Evolutionary conservation across 169 alveolate genomes (phyloP).

Genomic region (Plasmodium relictum): DNA sequence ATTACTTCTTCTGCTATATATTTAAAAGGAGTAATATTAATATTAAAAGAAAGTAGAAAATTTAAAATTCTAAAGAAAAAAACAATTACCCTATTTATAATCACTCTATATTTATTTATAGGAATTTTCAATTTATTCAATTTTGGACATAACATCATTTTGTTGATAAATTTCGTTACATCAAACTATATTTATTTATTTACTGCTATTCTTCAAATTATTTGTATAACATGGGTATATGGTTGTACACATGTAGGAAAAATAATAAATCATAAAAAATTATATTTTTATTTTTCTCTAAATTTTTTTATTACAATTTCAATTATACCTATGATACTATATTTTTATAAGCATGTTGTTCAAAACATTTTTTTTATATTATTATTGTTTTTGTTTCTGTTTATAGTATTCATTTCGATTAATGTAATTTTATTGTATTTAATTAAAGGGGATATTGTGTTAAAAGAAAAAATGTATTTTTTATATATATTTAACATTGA

Average conservation of each 20-base stretch:
- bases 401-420: constrained; percentile 9
- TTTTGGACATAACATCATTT: constrained; percentile 8
- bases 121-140: constrained; percentile 11
- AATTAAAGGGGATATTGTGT: background rate
- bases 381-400: background rate
- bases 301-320: constrained; percentile 7
- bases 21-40: constrained; percentile 53
- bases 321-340: constrained; percentile 5
- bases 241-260: constrained; percentile 4
- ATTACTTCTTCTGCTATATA: constrained; percentile 44
- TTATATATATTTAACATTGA: constrained; percentile 39
- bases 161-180: constrained; percentile 4
- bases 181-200: constrained; percentile 40
- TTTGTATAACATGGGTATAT: constrained; percentile 61
- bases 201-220: constrained; percentile 20
- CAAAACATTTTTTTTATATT: constrained; percentile 2
- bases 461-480: constrained; percentile 19
- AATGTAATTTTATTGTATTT: constrained; percentile 5
- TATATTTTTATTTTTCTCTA: background rate
- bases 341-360: constrained; percentile 3
- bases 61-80: constrained; percentile 39
- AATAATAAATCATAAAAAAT: constrained; percentile 2
- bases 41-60: constrained; percentile 57
- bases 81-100: constrained; percentile 27
- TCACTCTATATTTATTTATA: constrained; percentile 23